Conservation (phyloP, 306 rosid genomes). For the Gleditsia sinensis region DNA sequence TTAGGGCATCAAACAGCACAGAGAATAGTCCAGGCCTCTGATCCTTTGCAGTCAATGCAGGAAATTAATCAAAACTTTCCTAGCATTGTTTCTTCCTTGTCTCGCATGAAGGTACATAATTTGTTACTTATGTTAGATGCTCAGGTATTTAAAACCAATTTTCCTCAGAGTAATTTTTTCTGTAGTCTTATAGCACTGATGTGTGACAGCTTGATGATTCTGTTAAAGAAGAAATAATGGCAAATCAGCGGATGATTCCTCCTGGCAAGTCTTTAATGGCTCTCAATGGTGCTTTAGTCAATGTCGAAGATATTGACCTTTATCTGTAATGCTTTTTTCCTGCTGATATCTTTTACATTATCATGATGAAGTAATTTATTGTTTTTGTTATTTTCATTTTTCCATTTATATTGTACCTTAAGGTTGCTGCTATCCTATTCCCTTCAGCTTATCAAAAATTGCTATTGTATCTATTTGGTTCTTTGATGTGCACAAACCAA, state of each 20-base stretch:
- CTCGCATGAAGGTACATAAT: conserved; percentile 88
- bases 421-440: conserved; percentile 9
- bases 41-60: conserved; percentile 98
- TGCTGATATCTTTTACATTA: conserved; percentile 39
- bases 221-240: conserved; percentile 84
- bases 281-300: conserved; percentile 94
- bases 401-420: conserved; percentile 23
- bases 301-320: conserved; percentile 93
- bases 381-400: conserved; percentile 21
- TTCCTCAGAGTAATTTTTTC: conserved; percentile 12
- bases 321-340: conserved; percentile 75
- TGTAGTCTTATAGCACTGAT: conserved; percentile 34
- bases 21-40: conserved; percentile 95
- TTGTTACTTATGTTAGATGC: conserved; percentile 28
- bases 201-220: conserved; percentile 83
- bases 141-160: conserved; percentile 10
- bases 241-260: conserved; percentile 97
- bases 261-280: conserved; percentile 99
- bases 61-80: conserved; percentile 98
- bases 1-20: conserved; percentile 98
- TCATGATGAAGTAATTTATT: conserved; percentile 8
- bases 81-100: conserved; percentile 89
- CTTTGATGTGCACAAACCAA: not conserved
- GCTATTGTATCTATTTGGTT: conserved; percentile 17
- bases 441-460: conserved; percentile 19